Evolutionary conservation across 1,284 basidiomycete species (phyloP).

Genomic region (Sutorius eximius): DNA sequence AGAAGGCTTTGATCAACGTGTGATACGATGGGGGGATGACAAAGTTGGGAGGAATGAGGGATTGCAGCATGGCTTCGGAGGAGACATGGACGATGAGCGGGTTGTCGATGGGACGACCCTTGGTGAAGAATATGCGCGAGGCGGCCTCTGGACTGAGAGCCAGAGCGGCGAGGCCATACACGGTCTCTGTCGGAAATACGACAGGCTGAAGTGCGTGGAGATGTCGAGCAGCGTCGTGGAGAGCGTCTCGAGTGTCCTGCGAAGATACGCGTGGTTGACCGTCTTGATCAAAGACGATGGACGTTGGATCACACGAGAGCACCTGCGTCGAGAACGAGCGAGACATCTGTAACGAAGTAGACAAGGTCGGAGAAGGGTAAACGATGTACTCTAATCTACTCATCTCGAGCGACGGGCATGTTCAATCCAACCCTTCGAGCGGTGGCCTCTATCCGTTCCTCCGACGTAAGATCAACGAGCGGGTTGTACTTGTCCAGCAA

Average conservation of each 20-base stretch:
- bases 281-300: constrained; percentile 50
- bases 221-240: constrained; percentile 50
- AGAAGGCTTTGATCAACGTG: constrained; percentile 79
- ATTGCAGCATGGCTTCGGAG: constrained; percentile 76
- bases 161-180: constrained; percentile 93
- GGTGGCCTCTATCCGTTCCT: constrained; percentile 81
- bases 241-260: constrained; percentile 44
- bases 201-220: constrained; percentile 56
- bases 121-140: constrained; percentile 81
- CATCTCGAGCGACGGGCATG: constrained; percentile 48
- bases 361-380: constrained; percentile 1
- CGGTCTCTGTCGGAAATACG: constrained; percentile 97
- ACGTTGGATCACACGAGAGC: constrained; percentile 54
- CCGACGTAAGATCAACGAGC: constrained; percentile 69
- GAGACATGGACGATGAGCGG: constrained; percentile 98
- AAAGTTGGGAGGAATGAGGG: constrained; percentile 69
- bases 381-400: constrained; percentile 3
- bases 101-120: constrained; percentile 94
- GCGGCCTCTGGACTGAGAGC: constrained; percentile 72
- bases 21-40: constrained; percentile 63
- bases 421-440: constrained; percentile 84
- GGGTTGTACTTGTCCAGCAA: constrained; percentile 87
- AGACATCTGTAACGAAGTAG: background rate
- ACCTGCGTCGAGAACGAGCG: constrained; percentile 28
- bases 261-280: constrained; percentile 46